Conservation (phyloP, 2,329 filamentous ascomycete species). For the Pseudogymnoascus sp. region DNA sequence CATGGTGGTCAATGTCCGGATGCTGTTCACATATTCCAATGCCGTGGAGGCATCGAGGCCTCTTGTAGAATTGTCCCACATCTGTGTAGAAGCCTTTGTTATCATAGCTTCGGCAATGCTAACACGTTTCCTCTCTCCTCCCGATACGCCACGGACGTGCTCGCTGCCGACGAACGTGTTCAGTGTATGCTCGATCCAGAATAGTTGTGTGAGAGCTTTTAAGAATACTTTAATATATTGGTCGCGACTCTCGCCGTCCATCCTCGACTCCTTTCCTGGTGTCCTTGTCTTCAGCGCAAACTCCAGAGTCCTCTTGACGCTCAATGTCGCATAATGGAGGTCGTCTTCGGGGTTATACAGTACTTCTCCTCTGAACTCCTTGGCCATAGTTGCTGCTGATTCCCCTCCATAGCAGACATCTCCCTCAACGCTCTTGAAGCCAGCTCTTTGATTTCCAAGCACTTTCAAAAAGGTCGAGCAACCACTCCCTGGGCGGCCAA, state of each 20-base stretch:
- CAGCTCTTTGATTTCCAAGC: constrained; percentile 36
- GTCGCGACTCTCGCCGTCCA: constrained; percentile 51
- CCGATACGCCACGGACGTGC: constrained; percentile 66
- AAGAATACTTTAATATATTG: constrained; percentile 55
- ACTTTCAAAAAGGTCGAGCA: constrained; percentile 48
- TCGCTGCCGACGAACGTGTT: constrained; percentile 70
- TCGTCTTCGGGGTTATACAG: constrained; percentile 72
- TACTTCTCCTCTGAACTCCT: constrained; percentile 61
- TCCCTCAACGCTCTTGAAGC: constrained; percentile 27
- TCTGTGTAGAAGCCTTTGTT: constrained; percentile 63
- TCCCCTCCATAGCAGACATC: constrained; percentile 47
- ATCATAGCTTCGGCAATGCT: constrained; percentile 71
- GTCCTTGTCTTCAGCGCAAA: constrained; percentile 65
- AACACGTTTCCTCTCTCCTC: constrained; percentile 73
- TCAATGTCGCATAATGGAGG: constrained; percentile 70
- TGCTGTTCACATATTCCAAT: constrained; percentile 64
- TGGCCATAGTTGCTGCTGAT: constrained; percentile 53
- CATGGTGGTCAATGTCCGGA: constrained; percentile 68
- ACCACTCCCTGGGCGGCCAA: constrained; percentile 33
- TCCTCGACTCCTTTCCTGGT: constrained; percentile 52
- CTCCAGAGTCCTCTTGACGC: constrained; percentile 63
- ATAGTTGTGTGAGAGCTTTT: constrained; percentile 59
- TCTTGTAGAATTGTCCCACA: constrained; percentile 74
- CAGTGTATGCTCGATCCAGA: constrained; percentile 64
- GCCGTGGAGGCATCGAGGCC: constrained; percentile 76